Base-by-base conservation (phyloP, 371 early-diverging fungal genomes). In the Cokeromyces recurvatus region DNA sequence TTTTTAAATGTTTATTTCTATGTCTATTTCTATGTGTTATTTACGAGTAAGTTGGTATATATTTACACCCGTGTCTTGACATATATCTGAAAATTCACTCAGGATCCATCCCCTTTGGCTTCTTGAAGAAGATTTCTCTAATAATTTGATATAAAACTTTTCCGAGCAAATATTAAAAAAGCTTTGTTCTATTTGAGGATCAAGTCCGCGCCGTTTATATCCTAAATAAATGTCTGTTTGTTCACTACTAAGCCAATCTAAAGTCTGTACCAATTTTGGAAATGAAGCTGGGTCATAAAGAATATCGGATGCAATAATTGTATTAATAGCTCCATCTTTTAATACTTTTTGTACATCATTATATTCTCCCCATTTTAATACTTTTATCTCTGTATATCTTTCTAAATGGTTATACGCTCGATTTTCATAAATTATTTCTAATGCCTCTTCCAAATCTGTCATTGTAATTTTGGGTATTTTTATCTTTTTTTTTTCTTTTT, bases 271-370 rank as follows among this genome's bases (percentile, higher is more conserved):
- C 1, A 82, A 44, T 2, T 38, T 11, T 2, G 45, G 46, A 40
- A 80, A 78, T 10, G 55, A 53, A 2, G 42, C 40, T 0, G 71
- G 62, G 12, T 77, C 68, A 44, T 82, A 82, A 6, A 82, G 56
- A 1, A 82, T 74, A 46, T 82, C 82, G 0, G 80, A 80, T 0
- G 79, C 80, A 24, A 82, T 53, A 1, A 82, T 60, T 11, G 65
- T 53, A 50, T 82, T 74, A 16, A 78, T 35, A 1, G 41, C 36
- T 4, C 45, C 57, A 0, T 22, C 32, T 20, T 15, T 41, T 24
- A 48, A 27, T 9, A 62, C 4, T 4, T 39, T 46, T 8, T 51
- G 42, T 8, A 35, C 51, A 23, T 56, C 48, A 0, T 46, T n/a
- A 7, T 31, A 21, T 2, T 52, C n/a, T 1, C 68, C 65, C 57